Conservation (phyloP, 2,329 filamentous ascomycete species). For the Ophiostoma pallidulum region DNA sequence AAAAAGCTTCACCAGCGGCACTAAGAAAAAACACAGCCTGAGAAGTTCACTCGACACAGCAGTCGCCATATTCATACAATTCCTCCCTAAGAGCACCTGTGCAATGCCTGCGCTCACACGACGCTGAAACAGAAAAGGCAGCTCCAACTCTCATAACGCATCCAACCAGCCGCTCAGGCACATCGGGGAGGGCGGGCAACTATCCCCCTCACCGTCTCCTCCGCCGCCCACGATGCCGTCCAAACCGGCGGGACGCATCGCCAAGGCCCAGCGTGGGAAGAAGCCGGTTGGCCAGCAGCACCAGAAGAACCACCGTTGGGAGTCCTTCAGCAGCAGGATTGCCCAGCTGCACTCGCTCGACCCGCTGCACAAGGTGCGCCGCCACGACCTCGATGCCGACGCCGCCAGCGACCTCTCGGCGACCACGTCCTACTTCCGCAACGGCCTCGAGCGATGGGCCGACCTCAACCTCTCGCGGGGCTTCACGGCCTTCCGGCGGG, state of each 20-base stretch:
- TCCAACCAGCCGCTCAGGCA: not conserved
- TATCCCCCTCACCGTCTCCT: no score
- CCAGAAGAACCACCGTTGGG: constrained; percentile 78
- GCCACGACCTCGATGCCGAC: constrained; percentile 60
- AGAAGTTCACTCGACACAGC: no score
- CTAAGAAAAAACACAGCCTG: constrained; percentile 3
- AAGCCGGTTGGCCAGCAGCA: constrained; percentile 40
- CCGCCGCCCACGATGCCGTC: constrained; percentile 44
- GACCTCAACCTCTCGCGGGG: constrained; percentile 82
- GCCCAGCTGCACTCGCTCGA: constrained; percentile 83
- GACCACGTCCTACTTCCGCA: constrained; percentile 78
- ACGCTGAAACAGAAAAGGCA: not conserved
- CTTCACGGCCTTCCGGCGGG: constrained; percentile 68
- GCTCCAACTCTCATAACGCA: not conserved
- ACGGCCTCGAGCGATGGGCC: constrained; percentile 75
- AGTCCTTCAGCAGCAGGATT: constrained; percentile 84
- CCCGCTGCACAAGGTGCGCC: constrained; percentile 80
- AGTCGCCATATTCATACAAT: no score
- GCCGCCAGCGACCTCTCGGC: constrained; percentile 60
- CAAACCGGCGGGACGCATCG: constrained; percentile 56
- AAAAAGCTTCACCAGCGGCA: constrained; percentile 6
- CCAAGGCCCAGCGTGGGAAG: constrained; percentile 61
- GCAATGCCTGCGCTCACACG: not conserved
- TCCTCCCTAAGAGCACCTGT: not conserved
- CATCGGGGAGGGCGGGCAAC: no score